phyloP scores from a whole-genome alignment of 2,329 filamentous ascomycete genomes.

The Sporothrix dimorphospora region DNA sequence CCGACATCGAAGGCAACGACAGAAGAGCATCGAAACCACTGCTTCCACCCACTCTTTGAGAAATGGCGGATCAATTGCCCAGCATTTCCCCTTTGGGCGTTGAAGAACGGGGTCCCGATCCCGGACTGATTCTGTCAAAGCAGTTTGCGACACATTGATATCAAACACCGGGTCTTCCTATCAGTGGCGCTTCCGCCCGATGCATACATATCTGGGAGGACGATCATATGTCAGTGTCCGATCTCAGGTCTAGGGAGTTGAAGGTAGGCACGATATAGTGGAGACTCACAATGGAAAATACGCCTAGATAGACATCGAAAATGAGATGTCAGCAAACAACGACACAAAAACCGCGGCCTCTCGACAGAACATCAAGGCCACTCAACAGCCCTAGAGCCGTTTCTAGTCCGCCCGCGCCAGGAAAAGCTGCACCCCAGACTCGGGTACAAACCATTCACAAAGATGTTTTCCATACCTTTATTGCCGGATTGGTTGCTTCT shows the following conservation, averaged over 20 bases:
- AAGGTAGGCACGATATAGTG: neutral
- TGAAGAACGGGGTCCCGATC: neutral
- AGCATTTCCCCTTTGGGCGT: neutral
- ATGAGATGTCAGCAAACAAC: neutral
- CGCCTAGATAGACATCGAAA: constrained; percentile 46
- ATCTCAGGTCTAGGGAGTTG: no score
- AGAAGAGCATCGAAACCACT: neutral
- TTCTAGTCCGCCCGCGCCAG: neutral
- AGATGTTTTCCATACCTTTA: constrained; percentile 52
- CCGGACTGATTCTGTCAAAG: neutral
- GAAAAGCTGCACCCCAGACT: neutral
- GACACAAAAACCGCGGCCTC: neutral
- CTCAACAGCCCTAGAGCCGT: neutral
- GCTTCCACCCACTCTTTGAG: neutral
- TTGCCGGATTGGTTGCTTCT: constrained; percentile 56
- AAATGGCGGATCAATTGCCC: neutral
- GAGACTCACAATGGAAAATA: constrained; percentile 61
- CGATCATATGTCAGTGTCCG: neutral
- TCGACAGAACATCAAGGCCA: neutral
- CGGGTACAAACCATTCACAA: neutral
- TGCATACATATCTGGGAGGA: constrained; percentile 59
- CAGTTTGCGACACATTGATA: neutral
- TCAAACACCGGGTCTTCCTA: no score
- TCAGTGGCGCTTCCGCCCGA: constrained; percentile 58
- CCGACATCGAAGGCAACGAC: neutral